Base-by-base conservation (phyloP, 148 eudicot species). In the Drosera capensis region DNA sequence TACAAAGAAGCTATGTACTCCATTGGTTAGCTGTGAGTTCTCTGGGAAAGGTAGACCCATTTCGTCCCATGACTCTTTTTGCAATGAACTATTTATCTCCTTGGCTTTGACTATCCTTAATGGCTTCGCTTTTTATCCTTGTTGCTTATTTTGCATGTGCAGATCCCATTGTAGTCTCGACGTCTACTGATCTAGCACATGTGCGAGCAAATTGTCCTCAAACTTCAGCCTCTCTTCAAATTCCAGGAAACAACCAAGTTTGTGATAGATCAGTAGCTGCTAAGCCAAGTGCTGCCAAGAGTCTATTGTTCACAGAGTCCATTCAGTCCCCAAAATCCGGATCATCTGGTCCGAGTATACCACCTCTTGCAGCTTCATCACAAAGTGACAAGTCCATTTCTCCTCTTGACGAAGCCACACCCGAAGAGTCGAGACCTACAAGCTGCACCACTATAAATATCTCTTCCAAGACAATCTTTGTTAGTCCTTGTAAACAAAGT, bases 381-480 rank as follows among this genome's bases (percentile, higher is more conserved):
- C 79, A 71, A 40, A 70, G 69, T 29, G 82, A 73, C 7, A 78
- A 70, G 62, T 63, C 80, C 25, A 58, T 20, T 38, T 78, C 90
- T 30, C 82, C 86, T 5, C 40, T 63, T 2, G 86, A 77, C 7
- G n/a, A n/a, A n/a, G n/a, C n/a, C n/a, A 70, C 68, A 29, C 67
- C 77, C 20, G 62, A 49, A 26, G 73, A 71, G 28, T 54, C 66
- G 20, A 73, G 68, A 26, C 71, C 93, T 22, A 76, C 81, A 11
- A 74, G 71, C 52, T 58, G 81, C 68, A 82, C 86, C 20, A 68
- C 82, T 8, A n/a, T n/a, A n/a, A n/a, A n/a, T n/a, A 67, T 82
- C 52, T 72, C 96, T 24, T 78, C 96, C 1, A 78, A 86, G 69
- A 72, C 73, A 1, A 65, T 81, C 35, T 67, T 63, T 57, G 77